Conservation (phyloP, 306 rosid genomes). For the Lablab purpureus region DNA sequence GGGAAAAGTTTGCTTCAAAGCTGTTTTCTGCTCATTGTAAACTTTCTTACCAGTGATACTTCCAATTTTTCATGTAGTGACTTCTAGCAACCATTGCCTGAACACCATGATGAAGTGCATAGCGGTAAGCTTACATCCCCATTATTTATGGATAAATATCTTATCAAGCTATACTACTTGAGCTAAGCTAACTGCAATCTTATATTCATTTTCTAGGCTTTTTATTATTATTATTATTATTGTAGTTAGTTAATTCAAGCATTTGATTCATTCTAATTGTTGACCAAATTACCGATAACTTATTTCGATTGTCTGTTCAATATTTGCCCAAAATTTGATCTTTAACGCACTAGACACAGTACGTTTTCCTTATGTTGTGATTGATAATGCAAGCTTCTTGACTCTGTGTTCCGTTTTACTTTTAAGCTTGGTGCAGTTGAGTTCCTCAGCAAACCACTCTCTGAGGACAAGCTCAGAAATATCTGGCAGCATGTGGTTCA, state of each 20-base stretch:
- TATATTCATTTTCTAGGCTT: background rate
- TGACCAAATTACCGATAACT: background rate
- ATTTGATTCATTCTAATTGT: conserved; percentile 23
- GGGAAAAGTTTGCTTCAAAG: conserved; percentile 19
- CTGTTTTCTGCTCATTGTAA: conserved; percentile 21
- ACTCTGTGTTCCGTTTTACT: conserved; percentile 40
- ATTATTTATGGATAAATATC: conserved; percentile 9
- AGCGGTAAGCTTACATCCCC: conserved; percentile 65
- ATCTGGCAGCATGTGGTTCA: conserved; percentile 99
- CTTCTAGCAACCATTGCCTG: conserved; percentile 77
- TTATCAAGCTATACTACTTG: conserved; percentile 4
- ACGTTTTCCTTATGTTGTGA: conserved; percentile 19
- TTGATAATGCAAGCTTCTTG: conserved; percentile 40
- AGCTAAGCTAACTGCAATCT: conserved; percentile 6
- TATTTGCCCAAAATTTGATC: conserved; percentile 3
- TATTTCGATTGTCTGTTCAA: conserved; percentile 7
- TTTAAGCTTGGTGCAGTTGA: conserved; percentile 95
- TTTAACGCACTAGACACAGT: conserved; percentile 10
- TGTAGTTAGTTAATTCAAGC: background rate
- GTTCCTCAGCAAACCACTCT: conserved; percentile 85
- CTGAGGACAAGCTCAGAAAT: conserved; percentile 86
- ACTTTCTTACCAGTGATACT: conserved; percentile 31
- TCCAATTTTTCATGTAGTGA: conserved; percentile 66
- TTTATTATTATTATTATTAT: too few relatives aligned
- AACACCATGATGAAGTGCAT: conserved; percentile 95